Base-by-base conservation (phyloP, 306 rosid genomes). In the Lupinus albus region DNA sequence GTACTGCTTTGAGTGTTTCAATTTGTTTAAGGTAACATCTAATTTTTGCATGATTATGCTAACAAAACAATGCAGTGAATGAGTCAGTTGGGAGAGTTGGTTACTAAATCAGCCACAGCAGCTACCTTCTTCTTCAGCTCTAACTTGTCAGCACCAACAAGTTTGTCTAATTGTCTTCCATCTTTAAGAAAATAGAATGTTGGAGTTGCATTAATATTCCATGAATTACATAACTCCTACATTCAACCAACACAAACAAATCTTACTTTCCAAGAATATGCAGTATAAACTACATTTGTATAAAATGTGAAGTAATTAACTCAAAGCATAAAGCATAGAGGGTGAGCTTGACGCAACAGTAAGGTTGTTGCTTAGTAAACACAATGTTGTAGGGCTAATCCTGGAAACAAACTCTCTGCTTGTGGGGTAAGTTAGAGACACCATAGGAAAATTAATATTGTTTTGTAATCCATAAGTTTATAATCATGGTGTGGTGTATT, bases 181-280 rank as follows among this genome's bases (percentile, higher is more conserved):
- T 82, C 84, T 74, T 59, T 81, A 16, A 87, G 85, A 79, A 87
- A 84, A 80, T 78, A 87, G 77, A 87, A 87, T 9, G 92, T 87
- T 0, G 92, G 92, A 59, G 92, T 87, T 57, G 92, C 89, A 42
- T 80, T 87, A 47, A 87, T 78, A 46, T 87, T 89, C 92, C 87
- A 87, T n/a, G 84, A 73, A 36, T 83, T 61, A 63, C 89, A 78
- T 55, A 87, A 87, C 11, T 84, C 92, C 92, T 87, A 79, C 64
- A 73, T 33, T 17, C 11, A 18, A 14, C 25, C 50, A 48, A 50
- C 32, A 36, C 7, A 50, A 12, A 47, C 3, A 4, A 64, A 11
- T 47, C 41, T 44, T 20, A 42, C 42, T 41, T 15, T 4, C 14
- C 28, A 35, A 15, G 30, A 59, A 33, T 21, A 25, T 21, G 28